phyloP scores from a whole-genome alignment of 495 filamentous ascomycete genomes.

The Mycothermus thermophilus region DNA sequence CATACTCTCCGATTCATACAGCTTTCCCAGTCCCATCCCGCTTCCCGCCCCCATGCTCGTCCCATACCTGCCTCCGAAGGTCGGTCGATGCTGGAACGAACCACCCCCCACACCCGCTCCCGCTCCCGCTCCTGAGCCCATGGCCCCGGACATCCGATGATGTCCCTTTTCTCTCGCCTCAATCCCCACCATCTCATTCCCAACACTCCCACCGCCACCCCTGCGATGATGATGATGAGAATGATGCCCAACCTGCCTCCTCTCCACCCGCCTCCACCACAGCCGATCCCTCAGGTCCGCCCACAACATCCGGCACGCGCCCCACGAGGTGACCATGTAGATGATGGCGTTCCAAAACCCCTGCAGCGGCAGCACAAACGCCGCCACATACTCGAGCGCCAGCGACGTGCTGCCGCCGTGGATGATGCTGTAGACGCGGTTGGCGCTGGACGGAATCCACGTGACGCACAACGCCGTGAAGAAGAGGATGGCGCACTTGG shows the following conservation, averaged over 20 bases:
- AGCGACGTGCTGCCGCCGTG: constrained; percentile 40
- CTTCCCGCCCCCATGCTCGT: too few relatives aligned
- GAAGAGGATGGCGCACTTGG: constrained; percentile 72
- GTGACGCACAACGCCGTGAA: constrained; percentile 70
- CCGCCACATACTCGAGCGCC: constrained; percentile 53
- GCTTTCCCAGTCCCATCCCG: constrained; percentile 11
- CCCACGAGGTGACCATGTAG: constrained; percentile 52
- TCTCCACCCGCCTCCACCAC: neutral
- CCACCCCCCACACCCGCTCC: too few relatives aligned
- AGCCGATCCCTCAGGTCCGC: constrained; percentile 1
- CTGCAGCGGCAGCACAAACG: constrained; percentile 67
- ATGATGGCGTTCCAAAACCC: constrained; percentile 81
- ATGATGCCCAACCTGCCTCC: neutral
- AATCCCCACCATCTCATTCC: too few relatives aligned
- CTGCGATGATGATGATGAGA: neutral
- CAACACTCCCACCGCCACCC: neutral
- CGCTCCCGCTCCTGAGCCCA: too few relatives aligned
- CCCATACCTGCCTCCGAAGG: too few relatives aligned
- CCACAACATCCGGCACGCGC: constrained; percentile 28
- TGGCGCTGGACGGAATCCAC: constrained; percentile 73
- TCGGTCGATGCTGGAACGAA: too few relatives aligned
- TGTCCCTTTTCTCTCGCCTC: neutral
- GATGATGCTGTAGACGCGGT: constrained; percentile 59
- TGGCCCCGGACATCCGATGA: too few relatives aligned
- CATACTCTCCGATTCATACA: constrained; percentile 29